These are phyloP conservation scores for Podila epigama DNA, from an alignment of 192 early-diverging fungal genomes.

Conservation along the genomic window DNA sequence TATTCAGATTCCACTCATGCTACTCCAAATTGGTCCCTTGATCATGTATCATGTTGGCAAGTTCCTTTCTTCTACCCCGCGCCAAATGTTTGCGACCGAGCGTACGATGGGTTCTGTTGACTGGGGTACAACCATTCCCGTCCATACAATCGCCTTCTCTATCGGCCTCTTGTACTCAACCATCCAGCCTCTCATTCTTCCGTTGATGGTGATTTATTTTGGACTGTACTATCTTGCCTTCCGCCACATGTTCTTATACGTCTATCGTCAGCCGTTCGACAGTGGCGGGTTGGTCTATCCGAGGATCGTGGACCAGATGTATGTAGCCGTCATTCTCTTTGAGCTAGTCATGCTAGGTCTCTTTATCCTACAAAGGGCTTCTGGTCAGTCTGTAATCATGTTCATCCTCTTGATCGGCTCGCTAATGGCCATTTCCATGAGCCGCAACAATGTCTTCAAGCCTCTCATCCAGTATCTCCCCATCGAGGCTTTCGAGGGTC, in stretches of 20 bases:
- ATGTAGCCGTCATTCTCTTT: slow-evolving; percentile 70
- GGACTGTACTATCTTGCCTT: slow-evolving; percentile 75
- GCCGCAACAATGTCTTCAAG: slow-evolving; percentile 47
- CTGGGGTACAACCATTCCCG: slow-evolving; percentile 66
- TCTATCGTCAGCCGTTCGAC: slow-evolving; percentile 65
- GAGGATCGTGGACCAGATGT: slow-evolving; percentile 64
- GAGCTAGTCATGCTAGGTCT: slow-evolving; percentile 75
- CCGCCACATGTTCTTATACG: slow-evolving; percentile 80
- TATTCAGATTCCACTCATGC: slow-evolving; percentile 64
- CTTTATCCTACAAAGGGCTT: slow-evolving; percentile 63
- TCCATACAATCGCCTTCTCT: slow-evolving; percentile 68
- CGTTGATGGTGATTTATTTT: slow-evolving; percentile 78
- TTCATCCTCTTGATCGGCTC: slow-evolving; percentile 43
- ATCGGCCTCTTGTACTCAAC: slow-evolving; percentile 74
- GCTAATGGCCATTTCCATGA: slow-evolving; percentile 30
- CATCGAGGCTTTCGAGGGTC: slow-evolving; percentile 21
- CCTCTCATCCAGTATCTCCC: slow-evolving; percentile 56
- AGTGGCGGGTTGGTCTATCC: slow-evolving; percentile 71
- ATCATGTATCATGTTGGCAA: slow-evolving; percentile 62
- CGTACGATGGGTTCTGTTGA: slow-evolving; percentile 54
- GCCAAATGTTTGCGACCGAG: slow-evolving; percentile 57
- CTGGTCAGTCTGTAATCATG: slow-evolving; percentile 55
- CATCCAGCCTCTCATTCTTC: slow-evolving; percentile 76
- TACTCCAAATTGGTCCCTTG: slow-evolving; percentile 71
- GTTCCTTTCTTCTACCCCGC: slow-evolving; percentile 68